Percentiles rank a stretch among this genome's conserved stretches.
phyloP scores from a whole-genome alignment of 2,329 filamentous ascomycete genomes.

The Curvularia sp. region DNA sequence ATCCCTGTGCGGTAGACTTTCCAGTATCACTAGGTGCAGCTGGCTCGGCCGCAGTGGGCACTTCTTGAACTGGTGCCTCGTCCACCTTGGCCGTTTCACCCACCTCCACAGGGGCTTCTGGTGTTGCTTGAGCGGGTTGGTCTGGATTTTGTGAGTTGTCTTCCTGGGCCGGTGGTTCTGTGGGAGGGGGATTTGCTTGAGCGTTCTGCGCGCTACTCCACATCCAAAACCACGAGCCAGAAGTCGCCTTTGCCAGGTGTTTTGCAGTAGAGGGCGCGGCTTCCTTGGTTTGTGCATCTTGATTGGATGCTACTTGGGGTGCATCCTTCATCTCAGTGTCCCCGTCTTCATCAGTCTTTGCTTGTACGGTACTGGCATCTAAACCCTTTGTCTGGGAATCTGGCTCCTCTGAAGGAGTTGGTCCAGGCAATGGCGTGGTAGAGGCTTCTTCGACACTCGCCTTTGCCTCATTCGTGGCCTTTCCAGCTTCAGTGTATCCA shows the following conservation, averaged over 20 bases:
- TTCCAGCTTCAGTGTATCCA: conserved; percentile 52
- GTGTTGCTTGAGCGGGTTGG: conserved; percentile 14
- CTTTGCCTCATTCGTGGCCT: conserved; percentile 36
- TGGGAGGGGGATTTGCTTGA: conserved; percentile 34
- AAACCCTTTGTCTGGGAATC: conserved; percentile 38
- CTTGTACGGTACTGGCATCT: conserved; percentile 13
- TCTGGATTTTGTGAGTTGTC: conserved; percentile 17
- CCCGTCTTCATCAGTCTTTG: conserved; percentile 10
- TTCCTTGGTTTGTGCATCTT: conserved; percentile 29
- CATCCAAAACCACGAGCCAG: conserved; percentile 57
- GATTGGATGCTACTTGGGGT: conserved; percentile 6
- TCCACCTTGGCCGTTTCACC: background rate
- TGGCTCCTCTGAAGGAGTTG: conserved; percentile 46
- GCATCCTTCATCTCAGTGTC: conserved; percentile 34
- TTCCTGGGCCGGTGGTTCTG: conserved; percentile 18
- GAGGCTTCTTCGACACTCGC: conserved; percentile 48
- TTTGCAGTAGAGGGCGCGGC: conserved; percentile 15
- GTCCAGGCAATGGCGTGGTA: conserved; percentile 51
- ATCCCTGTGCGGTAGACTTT: conserved; percentile 20
- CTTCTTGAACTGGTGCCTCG: conserved; percentile 12
- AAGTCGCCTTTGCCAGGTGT: conserved; percentile 26
- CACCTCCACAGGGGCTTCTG: background rate
- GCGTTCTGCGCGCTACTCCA: conserved; percentile 59
- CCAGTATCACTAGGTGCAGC: conserved; percentile 18
- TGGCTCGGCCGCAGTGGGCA: conserved; percentile 8